Evolutionary conservation across 2,329 filamentous ascomycete species (phyloP).

Genomic region (Arthroderma uncinatum): DNA sequence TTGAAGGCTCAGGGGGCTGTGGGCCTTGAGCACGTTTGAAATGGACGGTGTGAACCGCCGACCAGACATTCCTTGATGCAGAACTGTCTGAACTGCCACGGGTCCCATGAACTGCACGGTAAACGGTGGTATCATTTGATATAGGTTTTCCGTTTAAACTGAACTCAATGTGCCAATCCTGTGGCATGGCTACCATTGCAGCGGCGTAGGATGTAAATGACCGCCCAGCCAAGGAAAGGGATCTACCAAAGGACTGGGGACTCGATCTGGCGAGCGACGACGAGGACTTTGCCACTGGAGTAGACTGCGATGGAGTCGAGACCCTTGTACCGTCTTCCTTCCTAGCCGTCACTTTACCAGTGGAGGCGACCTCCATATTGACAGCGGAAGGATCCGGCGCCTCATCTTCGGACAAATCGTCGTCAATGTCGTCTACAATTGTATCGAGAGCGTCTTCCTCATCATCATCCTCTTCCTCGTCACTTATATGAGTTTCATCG

Average conservation of each 20-base stretch:
- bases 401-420: slow-evolving; percentile 65
- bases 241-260: slow-evolving; percentile 40
- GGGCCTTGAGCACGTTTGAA: slow-evolving; percentile 80
- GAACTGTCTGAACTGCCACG: slow-evolving; percentile 53
- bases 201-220: slow-evolving; percentile 69
- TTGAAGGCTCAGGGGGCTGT: slow-evolving; percentile 59
- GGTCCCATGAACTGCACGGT: slow-evolving; percentile 76
- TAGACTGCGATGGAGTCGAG: slow-evolving; percentile 62
- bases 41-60: slow-evolving; percentile 77
- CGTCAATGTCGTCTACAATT: slow-evolving; percentile 82
- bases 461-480: slow-evolving; percentile 50
- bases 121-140: slow-evolving; percentile 86
- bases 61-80: slow-evolving; percentile 71
- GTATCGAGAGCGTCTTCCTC: slow-evolving; percentile 58
- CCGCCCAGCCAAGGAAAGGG: slow-evolving; percentile 26
- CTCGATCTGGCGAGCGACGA: slow-evolving; percentile 40
- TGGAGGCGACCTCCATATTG: slow-evolving; percentile 77
- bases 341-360: slow-evolving; percentile 77
- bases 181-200: slow-evolving; percentile 65
- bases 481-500: slow-evolving; percentile 74
- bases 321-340: slow-evolving; percentile 86
- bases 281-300: slow-evolving; percentile 35
- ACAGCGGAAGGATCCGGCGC: slow-evolving; percentile 75
- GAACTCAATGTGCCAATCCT: slow-evolving; percentile 98
- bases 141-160: slow-evolving; percentile 74